These are phyloP conservation scores for Rhodotorula sp. DNA, from an alignment of 1,284 basidiomycete species.

Conservation along the genomic window DNA sequence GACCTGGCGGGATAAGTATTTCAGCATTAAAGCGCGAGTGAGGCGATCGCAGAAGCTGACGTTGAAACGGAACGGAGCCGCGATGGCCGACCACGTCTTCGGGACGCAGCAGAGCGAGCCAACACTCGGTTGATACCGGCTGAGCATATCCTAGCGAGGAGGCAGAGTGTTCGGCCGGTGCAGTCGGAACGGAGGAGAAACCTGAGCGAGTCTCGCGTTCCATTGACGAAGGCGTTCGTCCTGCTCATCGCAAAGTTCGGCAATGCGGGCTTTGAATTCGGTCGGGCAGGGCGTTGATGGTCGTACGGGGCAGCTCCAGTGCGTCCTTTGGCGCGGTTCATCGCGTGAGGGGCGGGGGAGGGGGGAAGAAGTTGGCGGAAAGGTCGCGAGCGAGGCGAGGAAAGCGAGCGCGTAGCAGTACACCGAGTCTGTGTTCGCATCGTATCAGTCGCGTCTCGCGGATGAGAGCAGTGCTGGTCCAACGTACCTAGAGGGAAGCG, in stretches of 20 bases:
- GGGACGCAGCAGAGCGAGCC: neutral
- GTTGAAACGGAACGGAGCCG: neutral
- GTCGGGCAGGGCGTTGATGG: neutral
- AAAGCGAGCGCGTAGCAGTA: too few relatives aligned
- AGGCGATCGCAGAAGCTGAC: neutral
- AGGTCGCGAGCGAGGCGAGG: neutral
- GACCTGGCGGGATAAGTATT: too few relatives aligned
- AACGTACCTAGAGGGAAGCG: neutral
- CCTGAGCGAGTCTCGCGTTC: too few relatives aligned
- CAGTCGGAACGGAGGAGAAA: too few relatives aligned
- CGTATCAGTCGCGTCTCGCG: too few relatives aligned
- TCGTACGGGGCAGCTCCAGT: neutral
- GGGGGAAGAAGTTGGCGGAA: neutral
- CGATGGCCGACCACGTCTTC: neutral
- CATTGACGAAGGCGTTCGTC: too few relatives aligned
- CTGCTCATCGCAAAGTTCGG: constrained; percentile 3
- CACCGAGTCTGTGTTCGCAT: too few relatives aligned
- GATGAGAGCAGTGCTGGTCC: too few relatives aligned
- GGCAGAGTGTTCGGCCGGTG: too few relatives aligned
- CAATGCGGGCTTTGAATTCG: constrained; percentile 3
- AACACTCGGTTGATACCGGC: neutral
- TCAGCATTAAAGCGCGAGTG: too few relatives aligned
- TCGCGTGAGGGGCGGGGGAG: neutral
- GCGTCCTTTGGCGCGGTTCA: neutral
- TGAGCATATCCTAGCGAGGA: too few relatives aligned